These are phyloP conservation scores for Draba incana DNA, from an alignment of 345 rosid species.

Conservation along the genomic window DNA sequence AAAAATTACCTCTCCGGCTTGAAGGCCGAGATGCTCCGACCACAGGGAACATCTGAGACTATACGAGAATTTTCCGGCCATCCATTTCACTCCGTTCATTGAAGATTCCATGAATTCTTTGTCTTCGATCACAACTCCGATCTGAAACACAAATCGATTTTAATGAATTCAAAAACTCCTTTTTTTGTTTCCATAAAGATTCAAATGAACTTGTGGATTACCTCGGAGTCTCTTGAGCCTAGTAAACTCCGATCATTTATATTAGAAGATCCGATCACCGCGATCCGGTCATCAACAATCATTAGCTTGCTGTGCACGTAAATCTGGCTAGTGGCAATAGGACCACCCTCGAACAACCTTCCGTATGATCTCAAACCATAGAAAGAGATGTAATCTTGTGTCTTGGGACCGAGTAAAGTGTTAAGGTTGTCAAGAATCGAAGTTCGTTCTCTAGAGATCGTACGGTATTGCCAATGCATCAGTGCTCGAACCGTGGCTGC, in stretches of 20 bases:
- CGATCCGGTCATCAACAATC: slow-evolving; percentile 73
- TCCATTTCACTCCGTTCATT: slow-evolving; percentile 80
- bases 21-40: slow-evolving; percentile 91
- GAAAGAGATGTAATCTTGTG: slow-evolving; percentile 78
- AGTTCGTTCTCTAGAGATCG: slow-evolving; percentile 72
- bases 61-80: slow-evolving; percentile 75
- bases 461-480: slow-evolving; percentile 93
- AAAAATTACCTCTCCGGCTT: slow-evolving; percentile 57
- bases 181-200: background rate
- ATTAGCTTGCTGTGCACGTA: slow-evolving; percentile 94
- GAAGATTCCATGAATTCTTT: slow-evolving; percentile 76
- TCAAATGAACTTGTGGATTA: slow-evolving; percentile 28
- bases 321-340: slow-evolving; percentile 88
- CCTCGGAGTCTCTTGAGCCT: slow-evolving; percentile 98
- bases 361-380: slow-evolving; percentile 85
- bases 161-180: slow-evolving; percentile 22
- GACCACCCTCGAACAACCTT: slow-evolving; percentile 64
- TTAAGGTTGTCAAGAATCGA: slow-evolving; percentile 73
- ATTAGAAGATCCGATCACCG: slow-evolving; percentile 85
- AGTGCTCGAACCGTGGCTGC: slow-evolving; percentile 96
- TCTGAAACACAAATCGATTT: slow-evolving; percentile 47
- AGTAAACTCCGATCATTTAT: slow-evolving; percentile 90
- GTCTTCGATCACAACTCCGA: slow-evolving; percentile 83
- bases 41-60: slow-evolving; percentile 80
- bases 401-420: slow-evolving; percentile 59